Evolutionary conservation across 2,329 filamentous ascomycete species (phyloP).

Genomic region (Alternaria gansuensis): DNA sequence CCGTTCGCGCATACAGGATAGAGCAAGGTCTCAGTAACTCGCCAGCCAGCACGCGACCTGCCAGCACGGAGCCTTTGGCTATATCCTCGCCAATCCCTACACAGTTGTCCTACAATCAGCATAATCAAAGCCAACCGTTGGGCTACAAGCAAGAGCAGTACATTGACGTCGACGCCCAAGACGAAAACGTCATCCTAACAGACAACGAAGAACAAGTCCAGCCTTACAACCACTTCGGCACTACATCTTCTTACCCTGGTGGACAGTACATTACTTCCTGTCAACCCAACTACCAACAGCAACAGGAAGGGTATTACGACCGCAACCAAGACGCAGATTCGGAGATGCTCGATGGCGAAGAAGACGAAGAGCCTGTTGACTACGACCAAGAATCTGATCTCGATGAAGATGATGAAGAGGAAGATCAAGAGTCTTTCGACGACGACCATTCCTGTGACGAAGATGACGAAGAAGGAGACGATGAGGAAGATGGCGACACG

Average conservation of each 20-base stretch:
- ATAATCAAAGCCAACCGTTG: constrained; percentile 16
- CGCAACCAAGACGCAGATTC: constrained; percentile 25
- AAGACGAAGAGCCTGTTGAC: constrained; percentile 15
- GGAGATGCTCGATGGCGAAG: constrained; percentile 25
- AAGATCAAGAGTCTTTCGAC: constrained; percentile 20
- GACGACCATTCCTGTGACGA: constrained; percentile 5
- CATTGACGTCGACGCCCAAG: constrained; percentile 22
- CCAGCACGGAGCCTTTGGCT: constrained; percentile 32
- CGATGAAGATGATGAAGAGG: constrained; percentile 13
- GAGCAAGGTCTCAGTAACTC: constrained; percentile 32
- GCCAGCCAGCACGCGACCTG: constrained; percentile 24
- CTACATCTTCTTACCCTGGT: constrained; percentile 5
- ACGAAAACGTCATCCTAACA: constrained; percentile 15
- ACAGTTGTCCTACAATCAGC: constrained; percentile 32
- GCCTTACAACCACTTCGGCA: constrained; percentile 10
- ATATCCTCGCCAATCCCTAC: constrained; percentile 38
- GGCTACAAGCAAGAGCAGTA: constrained; percentile 21
- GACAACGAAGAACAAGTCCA: constrained; percentile 28
- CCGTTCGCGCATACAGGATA: constrained; percentile 39
- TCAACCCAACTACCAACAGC: constrained; percentile 9
- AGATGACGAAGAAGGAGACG: constrained; percentile 27
- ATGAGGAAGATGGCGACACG: constrained; percentile 16
- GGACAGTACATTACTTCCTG: constrained; percentile 6
- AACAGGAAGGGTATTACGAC: constrained; percentile 1
- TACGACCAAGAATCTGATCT: constrained; percentile 9